Percentiles rank a stretch among this genome's conserved stretches.
phyloP scores from a whole-genome alignment of 2,329 filamentous ascomycete species.

The Sarocladium kiliense region DNA sequence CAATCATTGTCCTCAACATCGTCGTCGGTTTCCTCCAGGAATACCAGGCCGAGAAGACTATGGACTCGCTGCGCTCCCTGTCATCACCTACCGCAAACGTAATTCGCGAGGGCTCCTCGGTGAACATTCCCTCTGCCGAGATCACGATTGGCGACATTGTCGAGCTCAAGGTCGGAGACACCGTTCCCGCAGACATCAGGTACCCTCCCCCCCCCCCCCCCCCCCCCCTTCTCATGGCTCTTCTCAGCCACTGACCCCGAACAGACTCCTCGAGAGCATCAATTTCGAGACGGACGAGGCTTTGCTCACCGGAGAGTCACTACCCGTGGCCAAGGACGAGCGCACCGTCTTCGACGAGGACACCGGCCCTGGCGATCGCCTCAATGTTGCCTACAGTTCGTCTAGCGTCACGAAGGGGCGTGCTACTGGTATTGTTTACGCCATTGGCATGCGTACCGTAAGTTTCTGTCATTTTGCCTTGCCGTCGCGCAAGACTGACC shows the following conservation, averaged over 20 bases:
- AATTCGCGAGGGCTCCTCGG: constrained; percentile 34
- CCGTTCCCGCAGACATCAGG: constrained; percentile 55
- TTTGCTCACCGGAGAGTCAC: constrained; percentile 58
- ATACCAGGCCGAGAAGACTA: constrained; percentile 42
- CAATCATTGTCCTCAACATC: constrained; percentile 54
- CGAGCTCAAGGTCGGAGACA: constrained; percentile 50
- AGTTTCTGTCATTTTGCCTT: background rate
- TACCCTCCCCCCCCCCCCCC: constrained; percentile 11
- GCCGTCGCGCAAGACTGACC: background rate
- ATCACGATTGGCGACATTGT: constrained; percentile 56
- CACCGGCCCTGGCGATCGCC: constrained; percentile 49
- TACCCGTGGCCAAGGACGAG: constrained; percentile 52
- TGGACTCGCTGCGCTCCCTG: constrained; percentile 41
- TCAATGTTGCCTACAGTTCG: constrained; percentile 59
- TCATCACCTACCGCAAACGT: constrained; percentile 39
- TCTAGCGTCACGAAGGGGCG: constrained; percentile 58
- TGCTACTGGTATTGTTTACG: constrained; percentile 54
- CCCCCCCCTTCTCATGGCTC: constrained; percentile 36
- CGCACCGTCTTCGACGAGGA: constrained; percentile 34
- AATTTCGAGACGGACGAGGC: constrained; percentile 66
- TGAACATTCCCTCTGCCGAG: constrained; percentile 32
- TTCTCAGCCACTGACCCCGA: background rate
- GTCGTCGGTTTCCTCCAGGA: constrained; percentile 45
- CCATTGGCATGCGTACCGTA: constrained; percentile 52
- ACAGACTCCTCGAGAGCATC: constrained; percentile 45